Percentiles rank a stretch among this genome's conserved stretches.
These are phyloP conservation scores for Mortierella polycephala DNA, from an alignment of 371 early-diverging fungal species.

Conservation along the genomic window DNA sequence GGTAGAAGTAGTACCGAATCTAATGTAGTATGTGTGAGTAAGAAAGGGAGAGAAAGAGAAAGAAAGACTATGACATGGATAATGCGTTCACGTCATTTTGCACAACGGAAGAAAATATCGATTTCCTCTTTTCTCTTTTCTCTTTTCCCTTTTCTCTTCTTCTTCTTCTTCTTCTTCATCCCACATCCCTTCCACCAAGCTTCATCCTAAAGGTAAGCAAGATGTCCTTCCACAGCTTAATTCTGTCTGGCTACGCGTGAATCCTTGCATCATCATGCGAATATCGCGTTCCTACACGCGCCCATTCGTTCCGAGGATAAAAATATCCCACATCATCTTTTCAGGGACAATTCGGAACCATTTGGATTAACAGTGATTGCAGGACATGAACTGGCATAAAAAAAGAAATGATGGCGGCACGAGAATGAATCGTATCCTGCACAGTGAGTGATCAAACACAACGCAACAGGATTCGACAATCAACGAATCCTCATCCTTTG, in stretches of 20 bases:
- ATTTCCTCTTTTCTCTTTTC: neutral
- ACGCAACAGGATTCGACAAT: too few relatives aligned
- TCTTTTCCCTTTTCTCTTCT: slow-evolving; percentile 6
- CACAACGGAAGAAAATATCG: neutral
- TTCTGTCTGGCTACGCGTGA: neutral
- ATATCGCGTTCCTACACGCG: neutral
- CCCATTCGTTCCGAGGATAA: neutral
- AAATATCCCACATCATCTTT: neutral
- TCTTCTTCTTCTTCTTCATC: slow-evolving; percentile 4
- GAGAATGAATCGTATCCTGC: neutral
- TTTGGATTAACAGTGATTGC: neutral
- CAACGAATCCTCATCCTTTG: too few relatives aligned
- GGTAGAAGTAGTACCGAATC: neutral
- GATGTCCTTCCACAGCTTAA: neutral
- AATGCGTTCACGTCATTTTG: slow-evolving; percentile 8
- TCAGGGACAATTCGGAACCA: slow-evolving; percentile 1
- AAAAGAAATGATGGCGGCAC: neutral
- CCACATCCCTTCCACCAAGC: slow-evolving; percentile 3
- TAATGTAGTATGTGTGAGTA: neutral
- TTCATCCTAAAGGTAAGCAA: slow-evolving; percentile 20
- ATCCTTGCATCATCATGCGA: neutral
- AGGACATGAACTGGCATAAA: neutral
- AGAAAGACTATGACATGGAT: too few relatives aligned
- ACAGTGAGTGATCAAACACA: too few relatives aligned
- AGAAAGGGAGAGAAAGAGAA: neutral